Evolutionary conservation across 2,329 filamentous ascomycete species (phyloP), one percentile per base, ranked within the genome.

Genomic region (Neofusicoccum umdonicola): DNA sequence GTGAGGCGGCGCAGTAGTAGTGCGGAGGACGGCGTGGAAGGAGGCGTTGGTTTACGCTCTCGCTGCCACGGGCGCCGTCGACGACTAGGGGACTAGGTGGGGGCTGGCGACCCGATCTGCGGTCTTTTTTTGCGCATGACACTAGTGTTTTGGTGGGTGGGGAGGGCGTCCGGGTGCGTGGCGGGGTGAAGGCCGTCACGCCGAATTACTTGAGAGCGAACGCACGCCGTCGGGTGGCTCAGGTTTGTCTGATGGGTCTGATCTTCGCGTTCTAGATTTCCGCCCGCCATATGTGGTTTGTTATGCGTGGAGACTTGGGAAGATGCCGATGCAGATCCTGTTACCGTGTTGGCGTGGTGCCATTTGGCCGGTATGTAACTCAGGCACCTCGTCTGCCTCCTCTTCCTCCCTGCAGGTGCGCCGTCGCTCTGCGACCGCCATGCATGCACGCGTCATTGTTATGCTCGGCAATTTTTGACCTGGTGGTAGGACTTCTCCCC

Each of bases 71-170:
- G 27, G 42, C 41, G 56, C 42, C 56, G 34, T 58, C 41, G n/a
- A 15, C 41, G 17, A 37, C 50, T 35, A 54, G 22, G 34, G 8
- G 52, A 31, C 27, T 5, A 31, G 27, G 27, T 9, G 37, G 37
- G 37, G 11, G 37, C 37, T 39, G 13, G 37, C 4, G 5, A 12
- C 15, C 56, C 56, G 42, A 47, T 60, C 56, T 60, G 27, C 41
- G 56, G 41, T 39, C 56, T 48, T 60, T 60, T 35, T 45, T 8
- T 48, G 35, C n/a, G 41, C 56, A 47, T 47, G 41, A 34, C 56
- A 11, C 56, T 60, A 60, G 56, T 47, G 56, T 60, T 60, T 60
- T 60, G 56, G 56, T 12, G 37, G 41, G 56, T 60, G 56, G 42
- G 44, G 41, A 58, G 54, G 13, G n/a, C 22, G 27, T 44, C 3